These are phyloP conservation scores for Parastagonospora avenae DNA, from an alignment of 2,329 filamentous ascomycete genomes.

Conservation along the genomic window DNA sequence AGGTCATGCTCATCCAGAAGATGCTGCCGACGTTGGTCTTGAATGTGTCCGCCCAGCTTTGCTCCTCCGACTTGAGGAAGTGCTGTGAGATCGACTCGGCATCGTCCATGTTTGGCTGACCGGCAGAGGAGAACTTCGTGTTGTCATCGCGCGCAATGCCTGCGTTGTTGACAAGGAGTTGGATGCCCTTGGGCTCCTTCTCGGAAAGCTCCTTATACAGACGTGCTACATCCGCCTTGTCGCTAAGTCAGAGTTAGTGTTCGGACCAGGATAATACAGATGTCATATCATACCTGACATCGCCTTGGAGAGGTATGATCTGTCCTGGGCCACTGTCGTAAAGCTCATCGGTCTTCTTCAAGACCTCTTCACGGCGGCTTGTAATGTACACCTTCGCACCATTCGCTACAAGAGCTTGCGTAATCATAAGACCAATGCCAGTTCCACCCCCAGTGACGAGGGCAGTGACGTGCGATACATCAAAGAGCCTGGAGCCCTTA, in stretches of 20 bases:
- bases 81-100: conserved; percentile 57
- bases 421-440: conserved; percentile 66
- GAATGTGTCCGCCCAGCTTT: conserved; percentile 57
- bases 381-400: conserved; percentile 59
- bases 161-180: conserved; percentile 61
- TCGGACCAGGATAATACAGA: not conserved
- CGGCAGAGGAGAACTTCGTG: conserved; percentile 56
- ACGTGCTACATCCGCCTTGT: conserved; percentile 55
- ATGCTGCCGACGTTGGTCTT: conserved; percentile 57
- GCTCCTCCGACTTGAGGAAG: conserved; percentile 54
- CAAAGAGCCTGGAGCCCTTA: conserved; percentile 51
- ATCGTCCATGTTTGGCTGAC: conserved; percentile 55
- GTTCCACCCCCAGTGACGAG: conserved; percentile 54
- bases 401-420: conserved; percentile 66
- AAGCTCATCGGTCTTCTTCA: conserved; percentile 52
- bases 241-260: conserved; percentile 32
- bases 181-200: conserved; percentile 59
- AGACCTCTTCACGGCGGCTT: conserved; percentile 35
- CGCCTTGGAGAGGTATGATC: conserved; percentile 48
- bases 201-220: conserved; percentile 48
- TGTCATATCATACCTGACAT: conserved; percentile 31
- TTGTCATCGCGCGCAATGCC: conserved; percentile 59
- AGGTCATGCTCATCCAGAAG: conserved; percentile 61
- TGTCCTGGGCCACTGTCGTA: conserved; percentile 55
- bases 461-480: conserved; percentile 53